Evolutionary conservation across 225 moss, liverwort and hornwort genomes (phyloP).

Genomic region (Anthoceros angustus): DNA sequence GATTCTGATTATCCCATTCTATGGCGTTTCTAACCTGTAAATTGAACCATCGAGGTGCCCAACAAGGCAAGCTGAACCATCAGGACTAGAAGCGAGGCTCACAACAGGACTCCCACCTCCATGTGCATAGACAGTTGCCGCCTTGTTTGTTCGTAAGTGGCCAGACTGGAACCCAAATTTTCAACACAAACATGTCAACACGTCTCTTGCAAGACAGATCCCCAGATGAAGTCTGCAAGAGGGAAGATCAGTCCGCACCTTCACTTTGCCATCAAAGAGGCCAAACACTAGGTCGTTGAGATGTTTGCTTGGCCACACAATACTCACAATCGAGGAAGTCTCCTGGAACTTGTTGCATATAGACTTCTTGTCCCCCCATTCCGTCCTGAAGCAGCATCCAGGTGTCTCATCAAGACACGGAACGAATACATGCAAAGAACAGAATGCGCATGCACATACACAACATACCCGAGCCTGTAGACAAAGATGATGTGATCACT

Average conservation of each 20-base stretch:
- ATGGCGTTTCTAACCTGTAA: slow-evolving; percentile 40
- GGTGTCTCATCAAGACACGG: background rate
- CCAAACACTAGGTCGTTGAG: slow-evolving; percentile 62
- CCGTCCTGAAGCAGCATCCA: slow-evolving; percentile 19
- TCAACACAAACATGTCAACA: background rate
- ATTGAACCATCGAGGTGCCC: slow-evolving; percentile 86
- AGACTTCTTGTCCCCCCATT: slow-evolving; percentile 79
- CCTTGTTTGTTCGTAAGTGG: slow-evolving; percentile 54
- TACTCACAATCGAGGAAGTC: slow-evolving; percentile 32
- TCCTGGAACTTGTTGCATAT: slow-evolving; percentile 96
- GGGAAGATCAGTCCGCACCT: slow-evolving; percentile 14
- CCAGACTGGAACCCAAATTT: slow-evolving; percentile 23
- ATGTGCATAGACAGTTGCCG: slow-evolving; percentile 35
- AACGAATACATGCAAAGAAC: too few species aligned
- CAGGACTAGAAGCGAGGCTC: slow-evolving; percentile 40
- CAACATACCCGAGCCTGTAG: slow-evolving; percentile 64
- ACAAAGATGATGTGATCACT: slow-evolving; percentile 84
- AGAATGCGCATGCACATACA: too few species aligned
- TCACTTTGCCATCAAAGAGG: slow-evolving; percentile 67
- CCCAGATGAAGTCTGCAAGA: background rate
- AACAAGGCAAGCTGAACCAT: slow-evolving; percentile 38
- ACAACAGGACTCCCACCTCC: slow-evolving; percentile 40
- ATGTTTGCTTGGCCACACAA: slow-evolving; percentile 58
- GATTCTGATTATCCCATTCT: background rate
- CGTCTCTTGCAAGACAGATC: background rate